Percentiles rank a stretch among this genome's conserved stretches.
Evolutionary conservation across 495 filamentous ascomycete genomes (phyloP).

Genomic region (Penicillium cinerascens): DNA sequence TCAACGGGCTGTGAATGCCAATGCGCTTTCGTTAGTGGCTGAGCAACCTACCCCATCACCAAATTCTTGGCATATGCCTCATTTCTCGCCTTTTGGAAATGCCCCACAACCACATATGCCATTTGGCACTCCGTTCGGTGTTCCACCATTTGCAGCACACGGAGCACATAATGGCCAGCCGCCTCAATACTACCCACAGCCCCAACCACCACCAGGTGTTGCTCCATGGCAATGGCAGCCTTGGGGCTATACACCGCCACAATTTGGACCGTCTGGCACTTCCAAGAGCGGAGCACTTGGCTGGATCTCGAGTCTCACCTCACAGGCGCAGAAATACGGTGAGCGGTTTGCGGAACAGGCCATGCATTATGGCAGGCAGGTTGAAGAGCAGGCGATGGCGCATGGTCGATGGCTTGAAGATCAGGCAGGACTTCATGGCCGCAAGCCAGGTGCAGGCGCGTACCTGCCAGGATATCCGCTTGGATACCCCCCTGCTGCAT

Average conservation of each 20-base stretch:
- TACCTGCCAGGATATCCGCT: constrained; percentile 5
- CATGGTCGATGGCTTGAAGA: constrained; percentile 44
- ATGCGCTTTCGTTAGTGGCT: constrained; percentile 11
- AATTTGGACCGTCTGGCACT: constrained; percentile 17
- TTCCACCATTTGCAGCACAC: constrained; percentile 8
- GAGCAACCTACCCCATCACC: constrained; percentile 17
- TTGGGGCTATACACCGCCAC: constrained; percentile 24
- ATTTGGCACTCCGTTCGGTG: constrained; percentile 18
- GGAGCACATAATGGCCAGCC: constrained; percentile 22
- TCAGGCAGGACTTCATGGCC: constrained; percentile 31
- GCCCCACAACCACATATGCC: constrained; percentile 9
- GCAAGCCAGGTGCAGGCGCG: constrained; percentile 14
- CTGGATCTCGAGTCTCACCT: constrained; percentile 37
- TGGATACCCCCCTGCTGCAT: neutral
- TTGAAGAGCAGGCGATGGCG: constrained; percentile 42
- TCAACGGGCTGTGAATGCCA: constrained; percentile 5
- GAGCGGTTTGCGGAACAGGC: constrained; percentile 43
- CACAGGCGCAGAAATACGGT: constrained; percentile 44
- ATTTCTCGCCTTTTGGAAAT: constrained; percentile 16
- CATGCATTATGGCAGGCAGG: constrained; percentile 38
- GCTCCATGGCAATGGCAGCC: constrained; percentile 34
- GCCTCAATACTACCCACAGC: constrained; percentile 25
- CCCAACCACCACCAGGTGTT: constrained; percentile 18
- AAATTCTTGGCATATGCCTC: constrained; percentile 15
- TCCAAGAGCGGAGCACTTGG: constrained; percentile 32